phyloP scores from a whole-genome alignment of 331 rosid genomes.

The Acacia pycnantha region DNA sequence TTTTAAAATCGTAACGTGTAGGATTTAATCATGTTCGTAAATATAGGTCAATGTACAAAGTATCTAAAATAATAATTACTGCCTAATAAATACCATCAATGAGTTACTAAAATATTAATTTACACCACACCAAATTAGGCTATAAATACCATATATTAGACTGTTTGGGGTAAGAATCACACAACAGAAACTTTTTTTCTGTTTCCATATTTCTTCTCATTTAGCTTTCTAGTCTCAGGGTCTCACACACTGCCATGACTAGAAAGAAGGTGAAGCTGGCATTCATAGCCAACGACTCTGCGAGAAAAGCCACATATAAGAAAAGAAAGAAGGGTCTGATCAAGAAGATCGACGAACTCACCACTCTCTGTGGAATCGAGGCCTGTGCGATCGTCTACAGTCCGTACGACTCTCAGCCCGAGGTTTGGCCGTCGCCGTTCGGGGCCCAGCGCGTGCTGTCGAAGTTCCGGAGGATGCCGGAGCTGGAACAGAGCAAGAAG shows the following conservation, averaged over 20 bases:
- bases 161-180: background rate
- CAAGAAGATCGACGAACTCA: conserved; percentile 70
- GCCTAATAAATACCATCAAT: conserved; percentile 10
- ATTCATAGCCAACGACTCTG: conserved; percentile 57
- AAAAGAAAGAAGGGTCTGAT: conserved; percentile 72
- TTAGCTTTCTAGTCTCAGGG: background rate
- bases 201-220: background rate
- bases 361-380: conserved; percentile 70
- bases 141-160: conserved; percentile 27
- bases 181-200: background rate
- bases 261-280: conserved; percentile 79
- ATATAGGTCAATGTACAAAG: background rate
- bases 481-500: conserved; percentile 69
- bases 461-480: conserved; percentile 54
- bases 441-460: conserved; percentile 50
- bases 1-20: background rate
- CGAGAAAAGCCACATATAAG: conserved; percentile 73
- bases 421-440: conserved; percentile 53
- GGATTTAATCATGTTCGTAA: background rate
- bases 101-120: background rate
- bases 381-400: conserved; percentile 69
- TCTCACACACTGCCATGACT: conserved; percentile 40
- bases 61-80: background rate
- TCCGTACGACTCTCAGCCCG: conserved; percentile 62
- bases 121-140: background rate